Evolutionary conservation across 306 rosid genomes (phyloP).

Genomic region (Crotalaria pallida): DNA sequence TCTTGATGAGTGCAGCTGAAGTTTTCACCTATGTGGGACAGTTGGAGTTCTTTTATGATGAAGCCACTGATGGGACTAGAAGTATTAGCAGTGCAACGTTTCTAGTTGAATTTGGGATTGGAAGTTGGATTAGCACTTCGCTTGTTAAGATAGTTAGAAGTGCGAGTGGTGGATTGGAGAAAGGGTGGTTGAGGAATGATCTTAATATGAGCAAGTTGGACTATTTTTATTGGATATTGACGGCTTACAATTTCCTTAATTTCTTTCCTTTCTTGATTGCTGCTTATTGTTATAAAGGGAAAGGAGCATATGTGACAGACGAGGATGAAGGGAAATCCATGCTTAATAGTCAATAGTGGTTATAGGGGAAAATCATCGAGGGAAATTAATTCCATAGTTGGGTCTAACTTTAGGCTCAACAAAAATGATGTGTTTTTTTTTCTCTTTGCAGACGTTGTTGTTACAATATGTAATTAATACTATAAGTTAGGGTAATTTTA

Average conservation of each 20-base stretch:
- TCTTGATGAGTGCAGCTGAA: slow-evolving; percentile 50
- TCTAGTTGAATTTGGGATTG: slow-evolving; percentile 47
- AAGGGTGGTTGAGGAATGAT: slow-evolving; percentile 47
- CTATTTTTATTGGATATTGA: slow-evolving; percentile 48
- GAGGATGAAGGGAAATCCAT: no score
- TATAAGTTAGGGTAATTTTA: no score
- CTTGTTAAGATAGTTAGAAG: slow-evolving; percentile 33
- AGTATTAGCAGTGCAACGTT: slow-evolving; percentile 57
- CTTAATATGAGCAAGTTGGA: slow-evolving; percentile 41
- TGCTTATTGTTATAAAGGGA: slow-evolving; percentile 31
- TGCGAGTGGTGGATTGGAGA: slow-evolving; percentile 28
- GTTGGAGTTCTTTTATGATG: slow-evolving; percentile 61
- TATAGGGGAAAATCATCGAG: no score
- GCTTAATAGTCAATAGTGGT: no score
- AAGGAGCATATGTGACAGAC: neutral
- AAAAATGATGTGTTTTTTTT: no score
- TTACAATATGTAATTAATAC: no score
- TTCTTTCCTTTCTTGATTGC: slow-evolving; percentile 33
- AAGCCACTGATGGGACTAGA: slow-evolving; percentile 58
- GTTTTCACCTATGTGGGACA: slow-evolving; percentile 68
- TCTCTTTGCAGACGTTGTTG: no score
- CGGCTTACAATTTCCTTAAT: slow-evolving; percentile 31
- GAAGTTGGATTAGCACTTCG: slow-evolving; percentile 51
- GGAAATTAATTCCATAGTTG: no score
- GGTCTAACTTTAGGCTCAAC: no score